These are phyloP conservation scores for Trypanosoma melophagium DNA, from an alignment of 208 protist genomes.

Conservation along the genomic window DNA sequence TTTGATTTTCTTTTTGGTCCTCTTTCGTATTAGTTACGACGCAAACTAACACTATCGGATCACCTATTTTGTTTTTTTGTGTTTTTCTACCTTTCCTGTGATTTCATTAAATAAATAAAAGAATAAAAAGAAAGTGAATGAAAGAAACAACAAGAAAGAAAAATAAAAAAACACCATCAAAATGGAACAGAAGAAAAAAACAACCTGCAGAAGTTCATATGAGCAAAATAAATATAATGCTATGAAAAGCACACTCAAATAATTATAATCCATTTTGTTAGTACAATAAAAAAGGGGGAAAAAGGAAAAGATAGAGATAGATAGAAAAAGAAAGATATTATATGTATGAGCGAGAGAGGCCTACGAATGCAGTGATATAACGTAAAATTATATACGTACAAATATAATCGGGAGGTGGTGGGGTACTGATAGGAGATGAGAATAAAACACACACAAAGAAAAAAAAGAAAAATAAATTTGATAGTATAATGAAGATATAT, in stretches of 20 bases:
- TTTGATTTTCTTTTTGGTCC: neutral
- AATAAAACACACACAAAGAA: neutral
- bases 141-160: too few relatives aligned
- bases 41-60: too few relatives aligned
- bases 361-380: neutral
- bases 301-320: neutral
- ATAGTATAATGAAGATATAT: neutral
- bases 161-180: too few relatives aligned
- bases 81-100: too few relatives aligned
- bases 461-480: neutral
- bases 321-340: neutral
- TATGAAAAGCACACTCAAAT: too few relatives aligned
- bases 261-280: constrained; percentile 3
- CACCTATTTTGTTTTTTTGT: too few relatives aligned
- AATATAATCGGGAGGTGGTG: constrained; percentile 4
- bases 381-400: constrained; percentile 1
- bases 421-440: neutral
- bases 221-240: neutral
- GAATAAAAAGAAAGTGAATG: too few relatives aligned
- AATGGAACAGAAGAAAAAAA: too few relatives aligned
- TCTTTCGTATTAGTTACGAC: too few relatives aligned
- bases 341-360: neutral
- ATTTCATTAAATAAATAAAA: too few relatives aligned
- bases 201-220: neutral
- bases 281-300: constrained; percentile 7